Evolutionary conservation across 192 early-diverging fungal species (phyloP).

Genomic region (Backusella tarrabulga): DNA sequence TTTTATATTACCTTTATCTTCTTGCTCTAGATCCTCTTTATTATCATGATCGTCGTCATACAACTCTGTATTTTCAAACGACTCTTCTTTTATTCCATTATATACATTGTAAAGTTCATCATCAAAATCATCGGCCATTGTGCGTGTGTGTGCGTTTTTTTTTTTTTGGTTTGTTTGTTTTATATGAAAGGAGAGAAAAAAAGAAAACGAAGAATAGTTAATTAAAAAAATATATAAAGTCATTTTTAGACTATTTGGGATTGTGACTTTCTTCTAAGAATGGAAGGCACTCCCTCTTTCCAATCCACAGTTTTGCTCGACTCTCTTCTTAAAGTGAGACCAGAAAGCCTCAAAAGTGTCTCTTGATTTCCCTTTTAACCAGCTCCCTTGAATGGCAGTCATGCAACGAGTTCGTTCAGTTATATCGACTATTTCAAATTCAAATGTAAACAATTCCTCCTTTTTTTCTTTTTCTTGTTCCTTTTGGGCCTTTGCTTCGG

Average conservation of each 20-base stretch:
- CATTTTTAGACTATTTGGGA: background rate
- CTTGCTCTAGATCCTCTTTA: background rate
- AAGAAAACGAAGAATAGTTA: conserved; percentile 5
- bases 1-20: background rate
- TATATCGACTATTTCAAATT: background rate
- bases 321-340: conserved; percentile 32
- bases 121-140: conserved; percentile 27
- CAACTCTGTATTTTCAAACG: conserved; percentile 6
- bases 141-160: background rate
- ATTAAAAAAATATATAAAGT: background rate
- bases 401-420: background rate
- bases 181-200: background rate
- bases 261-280: background rate
- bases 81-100: conserved; percentile 17
- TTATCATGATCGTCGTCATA: background rate
- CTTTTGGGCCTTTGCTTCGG: background rate
- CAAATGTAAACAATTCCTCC: conserved; percentile 3
- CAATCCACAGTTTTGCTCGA: conserved; percentile 21
- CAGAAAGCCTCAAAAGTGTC: conserved; percentile 50
- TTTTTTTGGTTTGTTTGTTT: background rate
- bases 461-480: background rate
- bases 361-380: conserved; percentile 47
- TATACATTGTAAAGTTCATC: conserved; percentile 26
- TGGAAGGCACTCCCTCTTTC: conserved; percentile 7
- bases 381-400: conserved; percentile 25